Percentiles rank a stretch among this genome's conserved stretches.
Conservation (phyloP, 768 basidiomycete species). For the Lactarius psammicola region DNA sequence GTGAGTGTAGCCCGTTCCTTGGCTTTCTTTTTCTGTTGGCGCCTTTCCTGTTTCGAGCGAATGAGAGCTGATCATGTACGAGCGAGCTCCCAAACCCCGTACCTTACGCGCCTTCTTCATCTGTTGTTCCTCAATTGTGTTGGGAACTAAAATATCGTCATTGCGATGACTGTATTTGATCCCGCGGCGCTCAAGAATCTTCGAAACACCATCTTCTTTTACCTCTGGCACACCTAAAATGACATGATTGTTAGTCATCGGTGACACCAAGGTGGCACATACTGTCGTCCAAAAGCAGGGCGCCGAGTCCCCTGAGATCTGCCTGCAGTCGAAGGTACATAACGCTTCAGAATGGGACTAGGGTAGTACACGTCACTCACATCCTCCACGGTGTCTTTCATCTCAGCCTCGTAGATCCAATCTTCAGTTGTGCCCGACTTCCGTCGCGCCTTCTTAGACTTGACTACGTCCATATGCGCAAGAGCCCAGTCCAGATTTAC, state of each 20-base stretch:
- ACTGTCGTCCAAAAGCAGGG: conserved; percentile 44
- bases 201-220: conserved; percentile 51
- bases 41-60: conserved; percentile 29
- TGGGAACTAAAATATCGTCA: conserved; percentile 65
- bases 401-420: conserved; percentile 46
- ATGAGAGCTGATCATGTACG: background rate
- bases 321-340: conserved; percentile 30
- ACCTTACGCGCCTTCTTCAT: conserved; percentile 55
- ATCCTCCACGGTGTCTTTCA: conserved; percentile 43
- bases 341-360: background rate
- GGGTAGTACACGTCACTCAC: conserved; percentile 1
- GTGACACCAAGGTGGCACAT: conserved; percentile 11
- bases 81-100: conserved; percentile 13
- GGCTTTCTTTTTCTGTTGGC: conserved; percentile 29
- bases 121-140: conserved; percentile 64
- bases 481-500: conserved; percentile 81
- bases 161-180: conserved; percentile 75
- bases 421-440: conserved; percentile 34
- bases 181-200: conserved; percentile 56
- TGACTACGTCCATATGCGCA: conserved; percentile 54
- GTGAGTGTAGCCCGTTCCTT: conserved; percentile 29
- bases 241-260: conserved; percentile 33
- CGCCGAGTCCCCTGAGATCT: conserved; percentile 56
- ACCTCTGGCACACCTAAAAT: conserved; percentile 36
- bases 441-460: conserved; percentile 34